Percentiles rank a stretch among this genome's conserved stretches.
Conservation (phyloP, 805 yeast genomes). For the Pichia nanzhaoensis region DNA sequence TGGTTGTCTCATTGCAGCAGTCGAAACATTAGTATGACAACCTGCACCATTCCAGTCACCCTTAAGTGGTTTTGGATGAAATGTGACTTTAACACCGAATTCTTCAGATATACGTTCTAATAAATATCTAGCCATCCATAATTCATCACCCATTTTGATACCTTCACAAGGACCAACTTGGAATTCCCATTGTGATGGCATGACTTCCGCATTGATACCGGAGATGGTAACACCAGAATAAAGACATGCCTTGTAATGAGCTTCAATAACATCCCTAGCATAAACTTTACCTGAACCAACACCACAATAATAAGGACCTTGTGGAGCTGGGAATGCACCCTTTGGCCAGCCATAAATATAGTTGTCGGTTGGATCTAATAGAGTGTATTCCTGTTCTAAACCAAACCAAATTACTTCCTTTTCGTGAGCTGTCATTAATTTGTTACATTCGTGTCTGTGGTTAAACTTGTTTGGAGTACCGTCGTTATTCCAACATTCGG, state of each 20-base stretch:
- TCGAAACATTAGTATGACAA: constrained; percentile 98
- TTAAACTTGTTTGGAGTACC: constrained; percentile 98
- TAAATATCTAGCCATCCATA: constrained; percentile 93
- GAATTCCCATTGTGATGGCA: constrained; percentile 99
- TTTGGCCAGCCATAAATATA: constrained; percentile 97
- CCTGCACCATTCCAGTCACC: constrained; percentile 99
- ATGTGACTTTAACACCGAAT: constrained; percentile 95
- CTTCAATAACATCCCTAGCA: constrained; percentile 97
- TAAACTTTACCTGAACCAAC: constrained; percentile 98
- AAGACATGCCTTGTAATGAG: constrained; percentile 97
- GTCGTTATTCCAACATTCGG: constrained; percentile 97
- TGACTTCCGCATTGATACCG: constrained; percentile 98
- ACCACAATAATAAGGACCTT: constrained; percentile 99
- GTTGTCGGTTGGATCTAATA: constrained; percentile 79
- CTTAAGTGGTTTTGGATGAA: constrained; percentile 98
- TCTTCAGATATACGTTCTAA: constrained; percentile 96
- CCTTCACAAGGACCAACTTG: constrained; percentile 99
- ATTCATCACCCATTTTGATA: constrained; percentile 93
- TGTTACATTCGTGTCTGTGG: constrained; percentile 96
- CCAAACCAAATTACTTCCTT: constrained; percentile 92
- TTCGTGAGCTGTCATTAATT: constrained; percentile 88
- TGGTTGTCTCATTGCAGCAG: constrained; percentile 80
- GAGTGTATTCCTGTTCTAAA: constrained; percentile 96
- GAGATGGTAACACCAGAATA: constrained; percentile 86
- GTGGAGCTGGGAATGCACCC: constrained; percentile 99